Evolutionary conservation across 2,329 filamentous ascomycete species (phyloP), one percentile per base, ranked within the genome.

Genomic region (Cadophora gregata): DNA sequence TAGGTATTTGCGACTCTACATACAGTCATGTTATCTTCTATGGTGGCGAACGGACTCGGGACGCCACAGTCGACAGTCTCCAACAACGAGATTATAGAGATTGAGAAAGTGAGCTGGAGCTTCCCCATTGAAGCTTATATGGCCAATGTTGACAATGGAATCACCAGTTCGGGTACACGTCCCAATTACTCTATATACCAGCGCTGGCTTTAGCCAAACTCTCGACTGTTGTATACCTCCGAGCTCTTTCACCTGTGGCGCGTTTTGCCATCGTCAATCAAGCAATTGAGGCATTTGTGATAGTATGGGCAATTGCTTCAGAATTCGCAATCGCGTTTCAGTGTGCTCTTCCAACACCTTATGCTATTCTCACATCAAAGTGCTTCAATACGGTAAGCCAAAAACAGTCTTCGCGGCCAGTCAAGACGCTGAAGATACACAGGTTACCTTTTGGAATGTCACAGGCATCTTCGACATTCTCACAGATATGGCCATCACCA

Each of bases 401-500:
- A 9, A 27, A 10, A 25, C 10, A 21, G 19, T 38, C 1, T 25
- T 5, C 21, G 25, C 16, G 33, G 4, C 21, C 16, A 12, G 3
- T 14, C 7, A 6, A 7, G 1, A 42, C 7, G 21, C 55, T 58
- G 33, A 58, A 24, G n/a, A 12, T 14, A 42, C 21, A 7, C 21
- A 58, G 50, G 70, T 61, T 47, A 24, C 75, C 74, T 10, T 79
- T 76, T 86, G 84, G 78, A 81, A 85, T 36, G 79, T 80, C 53
- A 85, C 84, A 64, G 82, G 80, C 1, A 77, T 80, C 0, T 80
- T 82, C 5, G 84, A 81, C 4, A 80, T 85, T 36, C 66, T 83
- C 9, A 82, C 80, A 19, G 83, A 85, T 66, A 67, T 83, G 7
- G 74, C 77, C 45, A 83, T 85, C 60, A 70, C 84, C 29, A 62